Percentiles rank a stretch among this genome's conserved stretches.
Conservation (phyloP, 148 eudicot genomes). For the Beta vulgaris region DNA sequence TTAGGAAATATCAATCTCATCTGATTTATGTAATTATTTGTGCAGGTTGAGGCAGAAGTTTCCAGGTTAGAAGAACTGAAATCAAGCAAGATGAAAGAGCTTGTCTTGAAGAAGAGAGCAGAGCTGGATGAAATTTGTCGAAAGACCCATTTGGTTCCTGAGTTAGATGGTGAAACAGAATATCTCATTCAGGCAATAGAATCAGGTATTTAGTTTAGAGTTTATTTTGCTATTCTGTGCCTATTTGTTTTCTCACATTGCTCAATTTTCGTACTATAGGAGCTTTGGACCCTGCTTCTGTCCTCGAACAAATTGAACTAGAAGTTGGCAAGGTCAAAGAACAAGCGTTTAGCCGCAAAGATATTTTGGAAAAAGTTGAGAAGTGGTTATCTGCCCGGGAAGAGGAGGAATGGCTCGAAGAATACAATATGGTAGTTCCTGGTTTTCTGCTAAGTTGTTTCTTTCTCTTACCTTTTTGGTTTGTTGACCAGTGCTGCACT, state of each 20-base stretch:
- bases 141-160: slow-evolving; percentile 71
- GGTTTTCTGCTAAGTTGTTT: background rate
- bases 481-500: slow-evolving; percentile 21
- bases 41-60: slow-evolving; percentile 85
- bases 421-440: slow-evolving; percentile 68
- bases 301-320: slow-evolving; percentile 81
- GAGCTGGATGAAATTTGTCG: slow-evolving; percentile 83
- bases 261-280: slow-evolving; percentile 42
- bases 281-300: slow-evolving; percentile 64
- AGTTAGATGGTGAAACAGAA: slow-evolving; percentile 53
- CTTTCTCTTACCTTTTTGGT: background rate
- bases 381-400: slow-evolving; percentile 94
- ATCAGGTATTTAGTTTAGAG: slow-evolving; percentile 44
- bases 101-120: slow-evolving; percentile 76
- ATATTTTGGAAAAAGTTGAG: slow-evolving; percentile 84
- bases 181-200: slow-evolving; percentile 65
- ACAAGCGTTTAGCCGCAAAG: slow-evolving; percentile 90
- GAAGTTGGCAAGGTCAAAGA: slow-evolving; percentile 75
- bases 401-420: slow-evolving; percentile 97
- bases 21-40: background rate
- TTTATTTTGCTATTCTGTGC: background rate
- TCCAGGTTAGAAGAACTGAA: slow-evolving; percentile 80
- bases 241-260: background rate
- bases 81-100: slow-evolving; percentile 90
- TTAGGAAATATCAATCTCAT: background rate